Conservation (phyloP, 108 stramenopile genomes). For the Pseudonitzschia pungens region DNA sequence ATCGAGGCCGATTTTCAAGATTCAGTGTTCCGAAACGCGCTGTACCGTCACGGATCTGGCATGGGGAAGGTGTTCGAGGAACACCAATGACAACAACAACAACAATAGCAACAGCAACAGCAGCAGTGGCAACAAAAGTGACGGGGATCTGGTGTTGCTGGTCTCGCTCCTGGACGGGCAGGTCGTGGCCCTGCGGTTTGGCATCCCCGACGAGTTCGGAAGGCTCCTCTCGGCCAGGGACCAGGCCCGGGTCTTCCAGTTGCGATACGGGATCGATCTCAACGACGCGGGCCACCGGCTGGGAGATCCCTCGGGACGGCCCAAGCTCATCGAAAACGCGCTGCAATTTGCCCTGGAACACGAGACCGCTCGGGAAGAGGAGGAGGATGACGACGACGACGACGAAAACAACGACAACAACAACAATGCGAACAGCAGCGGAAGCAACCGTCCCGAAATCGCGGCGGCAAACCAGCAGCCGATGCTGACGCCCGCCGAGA, state of each 20-base stretch:
- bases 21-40: constrained; percentile 81
- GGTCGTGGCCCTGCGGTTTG: constrained; percentile 72
- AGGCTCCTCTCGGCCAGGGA: constrained; percentile 55
- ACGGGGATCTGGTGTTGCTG: constrained; percentile 48
- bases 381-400: constrained; percentile 16
- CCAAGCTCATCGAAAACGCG: constrained; percentile 82
- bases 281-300: constrained; percentile 34
- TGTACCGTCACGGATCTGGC: constrained; percentile 26
- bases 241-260: constrained; percentile 61
- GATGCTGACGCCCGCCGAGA: constrained; percentile 24
- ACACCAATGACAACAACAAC: neutral
- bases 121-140: constrained; percentile 21
- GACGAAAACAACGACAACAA: neutral
- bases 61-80: neutral
- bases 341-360: constrained; percentile 46
- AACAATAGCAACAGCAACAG: neutral
- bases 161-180: constrained; percentile 83
- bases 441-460: neutral
- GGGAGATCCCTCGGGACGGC: constrained; percentile 61
- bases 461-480: constrained; percentile 1
- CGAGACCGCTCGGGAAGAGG: neutral
- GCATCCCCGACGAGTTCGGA: constrained; percentile 71
- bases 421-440: neutral
- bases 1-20: constrained; percentile 77
- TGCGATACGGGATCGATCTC: constrained; percentile 79